Evolutionary conservation across 2,329 filamentous ascomycete species (phyloP), one percentile per base, ranked within the genome.

Genomic region (Cadophora malorum): DNA sequence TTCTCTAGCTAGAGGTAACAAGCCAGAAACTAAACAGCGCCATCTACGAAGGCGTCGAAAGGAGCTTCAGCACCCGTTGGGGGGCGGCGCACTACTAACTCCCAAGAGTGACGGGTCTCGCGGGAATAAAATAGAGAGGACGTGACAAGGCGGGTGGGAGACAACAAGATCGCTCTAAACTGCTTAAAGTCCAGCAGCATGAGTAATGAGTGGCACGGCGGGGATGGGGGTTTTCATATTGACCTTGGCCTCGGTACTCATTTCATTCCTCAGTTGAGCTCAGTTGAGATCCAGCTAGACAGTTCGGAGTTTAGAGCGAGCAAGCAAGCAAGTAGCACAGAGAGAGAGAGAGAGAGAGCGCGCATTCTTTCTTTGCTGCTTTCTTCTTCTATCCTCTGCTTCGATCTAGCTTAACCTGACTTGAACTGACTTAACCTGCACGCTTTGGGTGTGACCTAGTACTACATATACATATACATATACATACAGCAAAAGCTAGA

Each of bases 31-130:
- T 49, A 35, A 41, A 25, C 10, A 41, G 50, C 52, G 31, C 45
- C 41, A 41, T 65, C 50, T 45, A 50, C 52, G 45, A 50, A 45
- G 50, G 61, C 23, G n/a, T 45, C 19, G 50, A 56, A 28, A 45
- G 50, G 50, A 65, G 60, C 55, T 45, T 49, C 35, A 45, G 38
- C 41, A 65, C 63, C 65, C 65, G 62, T 67, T 67, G 63, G 28
- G 47, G 28, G 41, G 59, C 61, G 66, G 62, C 45, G 35, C 62
- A 35, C 53, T 56, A 63, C 45, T 19, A 25, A 38, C n/a, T n/a
- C 25, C 21, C 49, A 21, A 64, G 35, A 47, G 23, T 10, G 14
- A 55, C 47, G 50, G 6, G 41, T 35, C 47, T 33, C 31, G 9
- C 41, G 52, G 33, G 33, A 56, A 41, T 64, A 64, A 56, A 38